These are phyloP conservation scores for Leptomonas seymouri DNA, from an alignment of 208 protist species.

Conservation along the genomic window DNA sequence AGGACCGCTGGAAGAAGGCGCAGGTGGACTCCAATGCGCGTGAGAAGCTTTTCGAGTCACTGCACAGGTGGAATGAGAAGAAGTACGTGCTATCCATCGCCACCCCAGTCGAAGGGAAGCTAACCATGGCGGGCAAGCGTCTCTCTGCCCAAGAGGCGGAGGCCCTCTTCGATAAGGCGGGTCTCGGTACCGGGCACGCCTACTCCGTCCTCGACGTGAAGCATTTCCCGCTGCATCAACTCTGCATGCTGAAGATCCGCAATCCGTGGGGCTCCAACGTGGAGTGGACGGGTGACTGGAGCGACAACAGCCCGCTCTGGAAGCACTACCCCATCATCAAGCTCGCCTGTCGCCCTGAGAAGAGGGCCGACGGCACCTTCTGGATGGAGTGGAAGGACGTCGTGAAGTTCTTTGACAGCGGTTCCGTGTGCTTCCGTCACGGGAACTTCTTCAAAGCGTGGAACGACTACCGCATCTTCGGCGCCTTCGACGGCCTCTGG, in stretches of 20 bases:
- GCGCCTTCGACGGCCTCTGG: slow-evolving; percentile 42
- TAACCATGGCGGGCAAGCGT: slow-evolving; percentile 35
- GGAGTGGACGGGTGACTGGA: slow-evolving; percentile 72
- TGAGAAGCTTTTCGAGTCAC: slow-evolving; percentile 48
- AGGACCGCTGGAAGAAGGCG: slow-evolving; percentile 46
- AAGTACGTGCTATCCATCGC: slow-evolving; percentile 62
- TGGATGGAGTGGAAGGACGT: slow-evolving; percentile 85
- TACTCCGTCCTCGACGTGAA: slow-evolving; percentile 71
- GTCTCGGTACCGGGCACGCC: slow-evolving; percentile 55
- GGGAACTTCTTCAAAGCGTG: slow-evolving; percentile 45
- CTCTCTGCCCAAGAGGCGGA: slow-evolving; percentile 21
- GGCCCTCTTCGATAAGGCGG: slow-evolving; percentile 54
- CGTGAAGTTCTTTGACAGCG: slow-evolving; percentile 62
- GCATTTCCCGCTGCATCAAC: slow-evolving; percentile 47
- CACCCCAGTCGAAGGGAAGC: slow-evolving; percentile 45
- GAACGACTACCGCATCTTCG: slow-evolving; percentile 56
- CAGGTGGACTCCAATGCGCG: slow-evolving; percentile 33
- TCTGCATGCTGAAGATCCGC: slow-evolving; percentile 67
- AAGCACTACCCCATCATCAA: slow-evolving; percentile 56
- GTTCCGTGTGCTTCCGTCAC: slow-evolving; percentile 58
- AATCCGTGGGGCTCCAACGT: slow-evolving; percentile 74
- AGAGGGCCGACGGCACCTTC: slow-evolving; percentile 59
- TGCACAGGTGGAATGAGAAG: slow-evolving; percentile 48
- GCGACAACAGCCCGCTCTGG: slow-evolving; percentile 58
- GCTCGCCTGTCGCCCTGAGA: slow-evolving; percentile 42